These are phyloP conservation scores for Porogramme epimiltina DNA, from an alignment of 1,284 basidiomycete species.

Conservation along the genomic window DNA sequence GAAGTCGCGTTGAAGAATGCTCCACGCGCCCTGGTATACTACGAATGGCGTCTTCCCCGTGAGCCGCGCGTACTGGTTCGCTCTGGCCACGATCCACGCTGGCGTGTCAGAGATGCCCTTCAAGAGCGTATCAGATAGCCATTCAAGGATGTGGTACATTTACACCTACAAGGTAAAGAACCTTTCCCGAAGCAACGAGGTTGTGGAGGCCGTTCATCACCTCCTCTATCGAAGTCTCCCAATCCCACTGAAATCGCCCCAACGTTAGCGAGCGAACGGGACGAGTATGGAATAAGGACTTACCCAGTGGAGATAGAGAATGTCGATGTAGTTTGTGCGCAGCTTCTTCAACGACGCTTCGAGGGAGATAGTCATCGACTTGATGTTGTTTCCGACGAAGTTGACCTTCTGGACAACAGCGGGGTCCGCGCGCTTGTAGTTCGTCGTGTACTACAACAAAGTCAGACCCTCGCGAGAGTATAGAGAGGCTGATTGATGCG, in stretches of 20 bases:
- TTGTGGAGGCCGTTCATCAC: conserved; percentile 47
- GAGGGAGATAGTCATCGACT: conserved; percentile 45
- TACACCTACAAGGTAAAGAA: conserved; percentile 38
- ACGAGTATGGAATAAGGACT: conserved; percentile 32
- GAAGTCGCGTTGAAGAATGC: conserved; percentile 43
- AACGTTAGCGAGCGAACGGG: conserved; percentile 28
- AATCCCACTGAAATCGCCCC: conserved; percentile 53
- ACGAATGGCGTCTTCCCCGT: conserved; percentile 49
- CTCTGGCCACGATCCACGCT: conserved; percentile 54
- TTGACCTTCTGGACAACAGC: conserved; percentile 36
- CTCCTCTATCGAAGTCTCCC: conserved; percentile 52
- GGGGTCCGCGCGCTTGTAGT: conserved; percentile 28
- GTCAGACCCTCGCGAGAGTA: too few relatives aligned
- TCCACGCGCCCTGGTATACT: conserved; percentile 55
- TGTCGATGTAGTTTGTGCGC: conserved; percentile 54
- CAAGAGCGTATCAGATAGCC: background rate
- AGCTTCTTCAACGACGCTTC: conserved; percentile 52
- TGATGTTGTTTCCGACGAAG: conserved; percentile 48
- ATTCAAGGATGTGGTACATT: background rate
- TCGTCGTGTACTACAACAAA: conserved; percentile 31
- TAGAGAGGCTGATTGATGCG: background rate
- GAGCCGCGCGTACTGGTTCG: conserved; percentile 51
- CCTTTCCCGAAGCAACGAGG: conserved; percentile 38
- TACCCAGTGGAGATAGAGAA: conserved; percentile 35
- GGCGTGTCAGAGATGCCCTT: conserved; percentile 43